These are phyloP conservation scores for Pseudonitzschia multistriata DNA, from an alignment of 108 stramenopile genomes.

Conservation along the genomic window DNA sequence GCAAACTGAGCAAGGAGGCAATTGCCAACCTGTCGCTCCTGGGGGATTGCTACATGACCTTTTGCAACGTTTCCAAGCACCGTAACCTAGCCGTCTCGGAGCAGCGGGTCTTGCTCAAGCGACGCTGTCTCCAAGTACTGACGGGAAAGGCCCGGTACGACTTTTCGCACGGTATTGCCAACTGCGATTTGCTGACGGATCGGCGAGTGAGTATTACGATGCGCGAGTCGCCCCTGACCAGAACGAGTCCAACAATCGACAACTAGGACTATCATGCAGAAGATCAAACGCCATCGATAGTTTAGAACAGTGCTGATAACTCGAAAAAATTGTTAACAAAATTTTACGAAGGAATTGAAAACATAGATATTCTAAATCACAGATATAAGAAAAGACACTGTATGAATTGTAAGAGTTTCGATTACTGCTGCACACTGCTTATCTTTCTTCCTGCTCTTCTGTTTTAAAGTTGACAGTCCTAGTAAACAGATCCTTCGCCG, in stretches of 20 bases:
- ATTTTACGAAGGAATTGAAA: too few relatives aligned
- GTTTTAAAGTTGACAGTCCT: too few relatives aligned
- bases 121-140: constrained; percentile 50
- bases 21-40: constrained; percentile 59
- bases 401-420: too few relatives aligned
- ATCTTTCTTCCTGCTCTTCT: too few relatives aligned
- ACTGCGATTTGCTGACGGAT: constrained; percentile 50
- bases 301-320: too few relatives aligned
- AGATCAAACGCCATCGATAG: too few relatives aligned
- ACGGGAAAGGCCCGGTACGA: constrained; percentile 65
- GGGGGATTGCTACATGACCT: constrained; percentile 68
- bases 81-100: background rate
- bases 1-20: constrained; percentile 58
- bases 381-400: too few relatives aligned
- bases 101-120: constrained; percentile 35
- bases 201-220: constrained; percentile 61
- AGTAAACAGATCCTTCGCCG: too few relatives aligned
- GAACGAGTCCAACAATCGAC: too few relatives aligned
- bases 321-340: too few relatives aligned
- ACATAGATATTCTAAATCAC: too few relatives aligned
- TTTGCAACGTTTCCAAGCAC: constrained; percentile 24
- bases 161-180: constrained; percentile 62
- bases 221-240: constrained; percentile 56
- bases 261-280: constrained; percentile 2
- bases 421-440: too few relatives aligned